Base-by-base conservation (phyloP, 2,329 filamentous ascomycete species). In the Alternaria metachromatica region DNA sequence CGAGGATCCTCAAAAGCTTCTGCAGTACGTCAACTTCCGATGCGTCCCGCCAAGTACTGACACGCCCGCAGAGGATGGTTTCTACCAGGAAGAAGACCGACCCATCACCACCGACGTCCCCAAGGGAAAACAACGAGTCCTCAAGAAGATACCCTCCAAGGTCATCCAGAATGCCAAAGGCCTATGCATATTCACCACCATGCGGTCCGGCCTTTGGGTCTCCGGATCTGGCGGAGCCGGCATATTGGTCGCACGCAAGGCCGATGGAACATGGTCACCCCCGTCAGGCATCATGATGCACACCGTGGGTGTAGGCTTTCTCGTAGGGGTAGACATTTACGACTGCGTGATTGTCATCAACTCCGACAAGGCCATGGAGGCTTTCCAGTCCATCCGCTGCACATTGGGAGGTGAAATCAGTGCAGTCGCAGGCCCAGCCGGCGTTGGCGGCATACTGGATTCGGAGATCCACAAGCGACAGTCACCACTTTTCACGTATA, bases 331-430 rank as follows among this genome's bases (percentile, higher is more conserved):
- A 44, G 95, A 98, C 77, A 94, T 97, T 30, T 98, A 97, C 83
- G 95, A 98, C 79, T 97, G 94, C 75, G 92, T 98, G 13, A 87
- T 97, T 9, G 92, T 97, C 37, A 94, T 97, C 76, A 97, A 97
- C 82, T 94, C 92, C 48, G 88, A 92, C 49, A 87, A 92, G 60
- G 93, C 94, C 7, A 83, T 98, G 50, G 92, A 97, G 69, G 89
- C 92, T 1, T 96, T 97, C 76, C 93, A 92, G 37, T 90, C 89
- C 62, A 83, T 95, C 4, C 88, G 91, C 57, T 89, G 93, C 59
- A 96, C 92, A 0, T 83, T 98, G 3, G 94, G 94, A 6, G 90
- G 91, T 49, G 93, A 97, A 77, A 87, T 97, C 56, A 90, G 88
- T 65, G 88, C 93, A 25, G 88, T 90, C 7, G 88, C 90, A 8